Evolutionary conservation across 1,139 yeast species (phyloP).

Genomic region (Barnettozyma hawaiiensis): DNA sequence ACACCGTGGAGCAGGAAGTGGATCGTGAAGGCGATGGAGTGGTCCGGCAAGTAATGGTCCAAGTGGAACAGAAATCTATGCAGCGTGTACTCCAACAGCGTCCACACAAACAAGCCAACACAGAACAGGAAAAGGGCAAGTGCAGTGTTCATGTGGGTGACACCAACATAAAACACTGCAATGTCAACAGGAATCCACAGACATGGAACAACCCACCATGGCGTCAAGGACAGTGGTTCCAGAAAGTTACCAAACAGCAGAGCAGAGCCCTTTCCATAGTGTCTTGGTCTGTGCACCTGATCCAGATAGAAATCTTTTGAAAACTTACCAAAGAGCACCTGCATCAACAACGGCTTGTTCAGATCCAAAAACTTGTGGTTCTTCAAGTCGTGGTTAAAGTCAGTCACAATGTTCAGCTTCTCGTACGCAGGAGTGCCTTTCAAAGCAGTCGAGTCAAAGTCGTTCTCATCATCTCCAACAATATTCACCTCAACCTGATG

Average conservation of each 20-base stretch:
- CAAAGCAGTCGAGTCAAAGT: conserved; percentile 46
- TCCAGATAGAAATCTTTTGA: conserved; percentile 86
- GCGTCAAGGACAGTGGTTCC: conserved; percentile 64
- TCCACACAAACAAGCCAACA: conserved; percentile 84
- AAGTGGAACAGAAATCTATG: conserved; percentile 93
- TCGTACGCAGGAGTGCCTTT: conserved; percentile 68
- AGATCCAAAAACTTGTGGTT: conserved; percentile 85
- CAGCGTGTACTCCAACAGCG: conserved; percentile 76
- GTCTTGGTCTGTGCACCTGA: conserved; percentile 96
- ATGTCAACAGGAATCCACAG: conserved; percentile 82
- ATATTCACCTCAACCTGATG: conserved; percentile 34
- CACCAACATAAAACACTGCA: conserved; percentile 40
- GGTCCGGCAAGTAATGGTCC: conserved; percentile 79
- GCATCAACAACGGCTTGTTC: conserved; percentile 71
- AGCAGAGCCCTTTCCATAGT: conserved; percentile 87
- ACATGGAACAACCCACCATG: conserved; percentile 81
- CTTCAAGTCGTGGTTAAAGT: conserved; percentile 59
- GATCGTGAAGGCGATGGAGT: conserved; percentile 63
- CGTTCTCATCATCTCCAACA: conserved; percentile 19
- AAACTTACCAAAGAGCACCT: conserved; percentile 69
- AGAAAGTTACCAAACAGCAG: conserved; percentile 73
- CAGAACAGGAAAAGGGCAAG: conserved; percentile 37
- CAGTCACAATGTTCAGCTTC: conserved; percentile 71
- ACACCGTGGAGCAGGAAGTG: conserved; percentile 94
- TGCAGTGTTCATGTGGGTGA: conserved; percentile 31